phyloP scores from a whole-genome alignment of 2,329 filamentous ascomycete species.

The Calonectria pauciramosa region DNA sequence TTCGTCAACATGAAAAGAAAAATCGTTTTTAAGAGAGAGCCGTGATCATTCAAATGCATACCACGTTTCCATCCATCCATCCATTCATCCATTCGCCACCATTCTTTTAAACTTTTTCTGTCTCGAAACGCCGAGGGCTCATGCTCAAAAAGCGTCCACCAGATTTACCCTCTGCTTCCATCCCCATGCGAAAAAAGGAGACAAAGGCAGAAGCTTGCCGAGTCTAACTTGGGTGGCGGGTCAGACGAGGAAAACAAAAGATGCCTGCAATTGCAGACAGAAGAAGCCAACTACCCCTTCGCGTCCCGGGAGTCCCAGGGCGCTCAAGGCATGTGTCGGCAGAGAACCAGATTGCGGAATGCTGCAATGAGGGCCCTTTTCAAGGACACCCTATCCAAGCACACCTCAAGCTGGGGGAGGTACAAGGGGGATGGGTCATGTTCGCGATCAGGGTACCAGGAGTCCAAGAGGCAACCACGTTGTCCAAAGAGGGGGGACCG shows the following conservation, averaged over 20 bases:
- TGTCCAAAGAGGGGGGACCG: conserved; percentile 26
- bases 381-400: conserved; percentile 1
- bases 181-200: conserved; percentile 23
- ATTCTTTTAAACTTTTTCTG: conserved; percentile 47
- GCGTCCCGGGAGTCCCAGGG: conserved; percentile 6
- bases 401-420: conserved; percentile 19
- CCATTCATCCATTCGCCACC: conserved; percentile 47
- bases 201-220: conserved; percentile 37
- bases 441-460: conserved; percentile 36
- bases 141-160: conserved; percentile 45
- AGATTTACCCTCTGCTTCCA: conserved; percentile 25
- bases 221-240: conserved; percentile 40
- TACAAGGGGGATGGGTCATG: conserved; percentile 37
- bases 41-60: conserved; percentile 50
- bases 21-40: conserved; percentile 40
- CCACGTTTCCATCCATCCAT: conserved; percentile 49
- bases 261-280: conserved; percentile 34
- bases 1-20: conserved; percentile 34
- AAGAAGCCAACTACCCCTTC: conserved; percentile 28
- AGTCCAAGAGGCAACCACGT: conserved; percentile 35
- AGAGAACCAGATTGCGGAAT: conserved; percentile 26
- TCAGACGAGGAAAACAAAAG: conserved; percentile 41
- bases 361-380: not conserved
- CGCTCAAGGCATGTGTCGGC: conserved; percentile 20
- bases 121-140: conserved; percentile 49